Evolutionary conservation across 75 land plant genomes (phyloP).

Genomic region (Isoetes taiwanensis): DNA sequence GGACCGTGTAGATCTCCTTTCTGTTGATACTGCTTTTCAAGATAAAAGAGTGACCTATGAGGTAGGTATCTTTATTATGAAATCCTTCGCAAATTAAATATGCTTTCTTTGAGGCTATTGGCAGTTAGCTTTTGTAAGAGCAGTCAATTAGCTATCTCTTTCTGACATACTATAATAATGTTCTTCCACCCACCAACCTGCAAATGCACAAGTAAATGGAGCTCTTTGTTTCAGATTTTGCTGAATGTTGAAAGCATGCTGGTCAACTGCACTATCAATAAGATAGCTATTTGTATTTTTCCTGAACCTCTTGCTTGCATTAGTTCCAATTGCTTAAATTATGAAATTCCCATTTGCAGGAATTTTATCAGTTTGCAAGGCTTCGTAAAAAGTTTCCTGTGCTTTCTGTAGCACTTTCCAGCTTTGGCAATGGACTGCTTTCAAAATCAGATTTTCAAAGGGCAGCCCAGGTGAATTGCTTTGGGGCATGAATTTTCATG

Average conservation of each 20-base stretch:
- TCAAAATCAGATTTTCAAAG: constrained; percentile 58
- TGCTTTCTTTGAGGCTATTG: too few relatives aligned
- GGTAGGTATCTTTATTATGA: too few relatives aligned
- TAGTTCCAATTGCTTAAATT: too few relatives aligned
- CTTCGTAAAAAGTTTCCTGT: constrained; percentile 46
- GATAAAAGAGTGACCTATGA: constrained; percentile 40
- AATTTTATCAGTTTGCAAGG: constrained; percentile 53
- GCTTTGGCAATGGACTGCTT: constrained; percentile 58
- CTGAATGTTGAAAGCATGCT: too few relatives aligned
- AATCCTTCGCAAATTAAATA: too few relatives aligned
- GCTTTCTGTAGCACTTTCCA: constrained; percentile 52
- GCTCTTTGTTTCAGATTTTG: too few relatives aligned
- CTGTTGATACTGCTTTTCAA: constrained; percentile 25
- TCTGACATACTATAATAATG: too few relatives aligned
- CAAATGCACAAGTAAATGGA: too few relatives aligned
- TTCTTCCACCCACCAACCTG: too few relatives aligned
- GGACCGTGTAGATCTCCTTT: constrained; percentile 45
- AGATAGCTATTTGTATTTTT: too few relatives aligned
- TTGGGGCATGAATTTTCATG: constrained; percentile 4
- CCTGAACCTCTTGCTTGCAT: too few relatives aligned
- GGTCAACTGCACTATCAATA: too few relatives aligned
- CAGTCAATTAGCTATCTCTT: not conserved
- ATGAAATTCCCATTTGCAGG: constrained; percentile 37
- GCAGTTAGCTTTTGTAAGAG: not conserved
- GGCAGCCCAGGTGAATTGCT: constrained; percentile 49